Evolutionary conservation across 352 stramenopile genomes (phyloP), one percentile per base, ranked within the genome.

Genomic region (Pythium folliculosum): DNA sequence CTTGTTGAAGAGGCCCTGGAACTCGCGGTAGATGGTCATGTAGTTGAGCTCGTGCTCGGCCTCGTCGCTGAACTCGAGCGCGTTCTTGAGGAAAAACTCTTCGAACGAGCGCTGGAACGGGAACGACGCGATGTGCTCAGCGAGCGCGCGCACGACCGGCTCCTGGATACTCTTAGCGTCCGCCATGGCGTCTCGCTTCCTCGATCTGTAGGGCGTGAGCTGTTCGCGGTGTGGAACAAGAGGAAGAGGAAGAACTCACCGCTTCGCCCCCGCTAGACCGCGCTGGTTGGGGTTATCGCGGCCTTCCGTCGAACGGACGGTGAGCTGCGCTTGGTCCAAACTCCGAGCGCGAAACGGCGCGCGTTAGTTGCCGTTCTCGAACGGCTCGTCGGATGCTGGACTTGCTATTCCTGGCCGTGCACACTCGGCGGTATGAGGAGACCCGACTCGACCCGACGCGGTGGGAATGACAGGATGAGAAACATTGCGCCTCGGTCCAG

Each of bases 1-100:
- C 54, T 77, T 63, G 67, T 92, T 89, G 63, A 92, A 92, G 70
- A 88, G 77, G 37, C 86, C 63, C 72, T 92, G 84, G 70, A 92
- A 92, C 55, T 79, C 60, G 16, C 78, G 64, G 72, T 90, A 92
- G 61, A 92, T 77, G 14, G 79, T 81, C 77, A 86, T 90, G 67
- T 92, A 92, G 23, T 83, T 77, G 60, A 92, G 79, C 25, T 81
- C 71, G 60, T 92, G 84, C 71, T 92, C 84, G 22, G 80, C 49
- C 5, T 86, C 81, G 62, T 90, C 80, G 25, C 62, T 86, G 69
- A 92, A 92, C 44, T 49, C 53, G 51, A 89, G 76, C 66, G 84
- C 78, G 45, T 90, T 71, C 65, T 88, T 75, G 52, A 92, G 71
- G 51, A 92, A 92, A 49, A 92, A 92, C 70, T 89, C 73, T 62